Evolutionary conservation across 176 grass and related monocot species (phyloP), one percentile per base, ranked within the genome.

Genomic region (Avena sativa): DNA sequence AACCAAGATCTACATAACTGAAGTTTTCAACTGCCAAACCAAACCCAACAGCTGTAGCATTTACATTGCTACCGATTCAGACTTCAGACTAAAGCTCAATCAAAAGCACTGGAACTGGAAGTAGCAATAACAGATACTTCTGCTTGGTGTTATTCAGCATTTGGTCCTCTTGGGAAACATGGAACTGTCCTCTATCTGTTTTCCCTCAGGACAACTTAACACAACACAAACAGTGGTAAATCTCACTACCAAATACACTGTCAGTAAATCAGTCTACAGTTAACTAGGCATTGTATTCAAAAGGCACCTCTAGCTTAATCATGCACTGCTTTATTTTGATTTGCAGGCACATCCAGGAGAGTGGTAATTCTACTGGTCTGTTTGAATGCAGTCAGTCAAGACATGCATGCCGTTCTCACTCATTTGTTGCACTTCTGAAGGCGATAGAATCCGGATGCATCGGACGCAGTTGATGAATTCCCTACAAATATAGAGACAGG

Each of bases 381-480:
- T 63, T 61, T 97, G 89, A 55, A 91, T 86, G n/a, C 85, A 93
- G 44, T 92, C 85, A 49, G 90, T 94, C 85, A 96, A 73, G 60
- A 96, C 85, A 48, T 93, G 92, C 81, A 96, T 72, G 17, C 92
- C 94, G 12, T 93, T 92, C 81, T 94, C 89, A 7, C 97, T 96
- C 94, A 99, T 99, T 78, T 96, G 92, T 19, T 94, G 97, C 46
- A 99, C 94, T 79, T 99, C 97, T 3, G 94, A 94, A 67, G 94
- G 92, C 0, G 97, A 96, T 65, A 99, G 79, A 52, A 96, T 96
- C 74, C 85, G 90, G 21, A 99, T 99, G 92, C 94, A 99, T 82
- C 91, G 88, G 3, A 99, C 97, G 28, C 97, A 99, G 78, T 92
- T 93, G 64, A 99, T 89, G 63, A 99, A 99, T 62, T 99, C 94